Percentiles rank a stretch among this genome's conserved stretches.
Conservation (phyloP, 805 yeast genomes). For the Dipodascopsis uninucleata region DNA sequence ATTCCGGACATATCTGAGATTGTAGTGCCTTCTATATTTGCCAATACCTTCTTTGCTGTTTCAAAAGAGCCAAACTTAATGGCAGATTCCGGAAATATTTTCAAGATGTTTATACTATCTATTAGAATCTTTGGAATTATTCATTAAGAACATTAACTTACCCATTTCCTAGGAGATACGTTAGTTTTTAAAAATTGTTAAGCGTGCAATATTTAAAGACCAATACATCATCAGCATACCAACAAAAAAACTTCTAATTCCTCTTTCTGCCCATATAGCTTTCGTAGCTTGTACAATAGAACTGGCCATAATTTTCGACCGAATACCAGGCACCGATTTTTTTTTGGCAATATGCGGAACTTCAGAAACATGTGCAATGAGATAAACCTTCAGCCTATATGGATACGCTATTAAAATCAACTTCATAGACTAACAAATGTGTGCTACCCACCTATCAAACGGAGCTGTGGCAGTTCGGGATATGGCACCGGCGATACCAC, state of each 20-base stretch:
- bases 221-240: slow-evolving; percentile 42
- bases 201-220: too few species aligned
- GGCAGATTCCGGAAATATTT: slow-evolving; percentile 95
- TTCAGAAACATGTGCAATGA: slow-evolving; percentile 73
- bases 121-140: background rate
- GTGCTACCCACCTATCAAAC: slow-evolving; percentile 51
- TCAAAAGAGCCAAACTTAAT: slow-evolving; percentile 97
- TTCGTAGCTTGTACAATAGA: slow-evolving; percentile 78
- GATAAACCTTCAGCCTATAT: slow-evolving; percentile 73
- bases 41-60: slow-evolving; percentile 69
- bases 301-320: slow-evolving; percentile 52
- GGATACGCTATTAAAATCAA: background rate
- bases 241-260: slow-evolving; percentile 80
- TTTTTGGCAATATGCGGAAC: slow-evolving; percentile 32
- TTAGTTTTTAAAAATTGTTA: too few species aligned
- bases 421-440: background rate
- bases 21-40: slow-evolving; percentile 37
- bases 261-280: slow-evolving; percentile 83
- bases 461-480: slow-evolving; percentile 97
- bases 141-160: slow-evolving; percentile 1
- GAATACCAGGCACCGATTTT: slow-evolving; percentile 41
- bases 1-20: slow-evolving; percentile 52
- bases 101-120: slow-evolving; percentile 86
- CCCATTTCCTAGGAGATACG: too few species aligned
- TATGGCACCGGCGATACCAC: slow-evolving; percentile 93